Conservation (phyloP, 768 basidiomycete species). For the Tulasnella sp. region DNA sequence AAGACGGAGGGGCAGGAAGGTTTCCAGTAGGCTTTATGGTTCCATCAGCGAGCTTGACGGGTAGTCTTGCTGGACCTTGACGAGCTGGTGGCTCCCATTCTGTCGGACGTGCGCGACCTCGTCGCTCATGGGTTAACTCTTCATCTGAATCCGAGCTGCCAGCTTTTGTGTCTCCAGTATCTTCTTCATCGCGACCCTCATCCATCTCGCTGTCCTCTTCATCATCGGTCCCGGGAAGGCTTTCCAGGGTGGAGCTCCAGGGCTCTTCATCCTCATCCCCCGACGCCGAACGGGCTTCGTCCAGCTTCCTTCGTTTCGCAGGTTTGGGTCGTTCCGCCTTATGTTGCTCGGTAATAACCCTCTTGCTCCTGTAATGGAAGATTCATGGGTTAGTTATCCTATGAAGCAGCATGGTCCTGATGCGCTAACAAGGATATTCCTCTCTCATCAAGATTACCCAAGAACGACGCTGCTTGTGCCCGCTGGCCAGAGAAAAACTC, state of each 20-base stretch:
- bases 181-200: constrained; percentile 40
- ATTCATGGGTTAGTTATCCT: constrained; percentile 20
- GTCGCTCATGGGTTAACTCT: constrained; percentile 76
- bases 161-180: constrained; percentile 45
- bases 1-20: constrained; percentile 43
- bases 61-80: constrained; percentile 64
- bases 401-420: background rate
- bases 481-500: constrained; percentile 11
- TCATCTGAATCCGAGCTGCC: constrained; percentile 56
- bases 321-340: constrained; percentile 70
- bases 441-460: constrained; percentile 70
- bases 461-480: constrained; percentile 52
- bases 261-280: constrained; percentile 57
- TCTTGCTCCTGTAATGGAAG: constrained; percentile 68
- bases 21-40: constrained; percentile 59
- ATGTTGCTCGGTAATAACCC: constrained; percentile 62
- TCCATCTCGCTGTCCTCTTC: constrained; percentile 41
- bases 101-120: constrained; percentile 57
- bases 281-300: constrained; percentile 55
- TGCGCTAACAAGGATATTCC: constrained; percentile 74
- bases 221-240: constrained; percentile 38
- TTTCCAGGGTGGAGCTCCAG: constrained; percentile 54
- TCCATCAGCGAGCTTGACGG: constrained; percentile 86
- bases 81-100: constrained; percentile 55
- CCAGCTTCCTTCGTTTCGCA: constrained; percentile 48